Evolutionary conservation across 768 basidiomycete species (phyloP), one percentile per base, ranked within the genome.

Genomic region (Tephrocybe sp.): DNA sequence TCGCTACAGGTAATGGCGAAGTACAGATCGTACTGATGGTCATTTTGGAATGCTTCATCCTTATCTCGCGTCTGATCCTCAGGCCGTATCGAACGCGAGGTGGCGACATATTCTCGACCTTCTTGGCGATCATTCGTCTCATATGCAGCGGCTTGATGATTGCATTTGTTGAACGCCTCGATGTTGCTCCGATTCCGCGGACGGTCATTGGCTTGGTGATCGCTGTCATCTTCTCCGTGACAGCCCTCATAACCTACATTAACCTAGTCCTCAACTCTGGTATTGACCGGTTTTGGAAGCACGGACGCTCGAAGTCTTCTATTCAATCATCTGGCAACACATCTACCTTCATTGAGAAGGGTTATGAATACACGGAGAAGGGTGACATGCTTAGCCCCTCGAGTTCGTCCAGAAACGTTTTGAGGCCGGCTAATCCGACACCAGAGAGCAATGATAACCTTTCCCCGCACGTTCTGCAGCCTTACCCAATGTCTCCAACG

Each of bases 161-260:
- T 55, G 82, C 90, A 0, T 97, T 94, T 66, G 70, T 92, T 41
- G 77, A 89, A 55, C 71, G 68, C 8, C 62, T 93, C 21, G 66
- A 74, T 5, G 76, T 94, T 28, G 69, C 75, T 15, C 75, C 93
- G 34, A 96, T 96, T 58, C 85, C 89, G 1, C 81, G 93, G 17
- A 87, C 90, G 1, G 85, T 80, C 28, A 85, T 97, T 50, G 93
- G 92, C 18, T 77, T 89, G 50, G 78, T 92, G 55, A 75, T 83
- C 33, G 82, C 85, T 11, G 80, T 88, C 26, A 74, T 93, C 32
- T 87, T 83, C 64, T 86, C 87, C 12, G 69, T 90, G 33, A 79
- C 89, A 0, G 76, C 89, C 25, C 53, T 94, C 40, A 68, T 91
- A 49, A 74, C 90, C 61, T 79, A 89, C 63, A 57, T 86, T 61